These are phyloP conservation scores for Cephaloascus albidus DNA, from an alignment of 805 yeast genomes.

Conservation along the genomic window DNA sequence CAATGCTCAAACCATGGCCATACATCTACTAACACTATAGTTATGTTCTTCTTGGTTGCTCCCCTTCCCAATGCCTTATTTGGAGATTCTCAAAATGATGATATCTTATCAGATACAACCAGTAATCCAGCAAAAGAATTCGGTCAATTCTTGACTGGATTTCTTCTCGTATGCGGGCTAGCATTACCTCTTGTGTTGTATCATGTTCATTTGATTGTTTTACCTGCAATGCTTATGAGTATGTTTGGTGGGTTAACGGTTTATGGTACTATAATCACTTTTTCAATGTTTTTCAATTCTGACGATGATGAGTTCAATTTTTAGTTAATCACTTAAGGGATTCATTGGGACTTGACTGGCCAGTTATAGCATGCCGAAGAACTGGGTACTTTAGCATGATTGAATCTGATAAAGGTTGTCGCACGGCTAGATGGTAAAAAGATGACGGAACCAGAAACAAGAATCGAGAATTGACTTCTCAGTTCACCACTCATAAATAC, in stretches of 20 bases:
- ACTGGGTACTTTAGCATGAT: no score
- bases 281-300: background rate
- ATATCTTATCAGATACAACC: constrained; percentile 10
- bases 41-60: constrained; percentile 19
- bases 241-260: constrained; percentile 1
- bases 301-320: constrained; percentile 13
- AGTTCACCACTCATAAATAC: no score
- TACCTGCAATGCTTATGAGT: constrained; percentile 9
- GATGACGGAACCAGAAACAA: no score
- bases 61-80: constrained; percentile 23
- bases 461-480: no score
- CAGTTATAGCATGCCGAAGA: no score
- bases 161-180: constrained; percentile 19
- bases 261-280: constrained; percentile 1
- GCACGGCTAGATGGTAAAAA: no score
- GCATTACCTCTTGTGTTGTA: constrained; percentile 18
- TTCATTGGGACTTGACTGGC: no score
- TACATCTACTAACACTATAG: constrained; percentile 3
- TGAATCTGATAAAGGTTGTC: no score
- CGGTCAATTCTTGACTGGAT: constrained; percentile 19
- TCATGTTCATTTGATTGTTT: constrained; percentile 15
- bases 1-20: background rate
- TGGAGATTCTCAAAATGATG: constrained; percentile 10
- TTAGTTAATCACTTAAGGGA: no score
- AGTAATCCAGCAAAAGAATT: constrained; percentile 10